Evolutionary conservation across 176 grass and related monocot genomes (phyloP).

Genomic region (Hyparrhenia diplandra): DNA sequence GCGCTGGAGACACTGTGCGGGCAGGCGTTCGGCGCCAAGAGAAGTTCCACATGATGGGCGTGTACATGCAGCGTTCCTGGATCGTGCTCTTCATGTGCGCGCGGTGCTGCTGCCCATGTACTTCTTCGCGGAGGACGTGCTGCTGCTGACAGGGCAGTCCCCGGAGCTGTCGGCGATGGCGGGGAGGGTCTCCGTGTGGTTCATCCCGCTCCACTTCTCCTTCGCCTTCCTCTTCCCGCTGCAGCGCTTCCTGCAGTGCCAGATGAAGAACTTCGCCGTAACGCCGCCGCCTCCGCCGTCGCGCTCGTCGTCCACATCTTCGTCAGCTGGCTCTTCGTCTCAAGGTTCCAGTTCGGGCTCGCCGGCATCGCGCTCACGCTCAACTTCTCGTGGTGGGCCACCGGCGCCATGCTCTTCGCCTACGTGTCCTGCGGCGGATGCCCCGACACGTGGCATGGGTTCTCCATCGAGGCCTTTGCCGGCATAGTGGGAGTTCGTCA

Average conservation of each 20-base stretch:
- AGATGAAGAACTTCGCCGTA: conserved; percentile 79
- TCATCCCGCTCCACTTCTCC: conserved; percentile 96
- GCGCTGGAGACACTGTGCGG: conserved; percentile 66
- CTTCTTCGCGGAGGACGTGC: conserved; percentile 70
- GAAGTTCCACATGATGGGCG: conserved; percentile 87
- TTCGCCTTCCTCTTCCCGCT: conserved; percentile 92
- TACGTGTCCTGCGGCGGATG: conserved; percentile 69
- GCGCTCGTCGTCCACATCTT: conserved; percentile 64
- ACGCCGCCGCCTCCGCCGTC: conserved; percentile 42
- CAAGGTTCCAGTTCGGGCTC: conserved; percentile 56
- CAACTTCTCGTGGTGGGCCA: conserved; percentile 94
- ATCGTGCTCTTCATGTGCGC: conserved; percentile 77
- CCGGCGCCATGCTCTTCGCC: conserved; percentile 36
- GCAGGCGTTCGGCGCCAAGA: conserved; percentile 51
- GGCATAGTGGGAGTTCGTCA: conserved; percentile 87
- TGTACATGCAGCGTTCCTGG: conserved; percentile 98
- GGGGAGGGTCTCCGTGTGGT: conserved; percentile 62
- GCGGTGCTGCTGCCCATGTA: conserved; percentile 80
- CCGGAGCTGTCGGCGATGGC: conserved; percentile 62
- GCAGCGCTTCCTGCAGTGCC: conserved; percentile 92
- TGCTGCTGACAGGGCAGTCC: conserved; percentile 64
- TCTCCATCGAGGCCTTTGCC: conserved; percentile 75
- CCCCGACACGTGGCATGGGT: conserved; percentile 79
- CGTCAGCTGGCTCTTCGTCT: conserved; percentile 71
- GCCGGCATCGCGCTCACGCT: conserved; percentile 72